Percentiles rank a stretch among this genome's conserved stretches.
These are phyloP conservation scores for Cicer arietinum DNA, from an alignment of 306 rosid species.

Conservation along the genomic window DNA sequence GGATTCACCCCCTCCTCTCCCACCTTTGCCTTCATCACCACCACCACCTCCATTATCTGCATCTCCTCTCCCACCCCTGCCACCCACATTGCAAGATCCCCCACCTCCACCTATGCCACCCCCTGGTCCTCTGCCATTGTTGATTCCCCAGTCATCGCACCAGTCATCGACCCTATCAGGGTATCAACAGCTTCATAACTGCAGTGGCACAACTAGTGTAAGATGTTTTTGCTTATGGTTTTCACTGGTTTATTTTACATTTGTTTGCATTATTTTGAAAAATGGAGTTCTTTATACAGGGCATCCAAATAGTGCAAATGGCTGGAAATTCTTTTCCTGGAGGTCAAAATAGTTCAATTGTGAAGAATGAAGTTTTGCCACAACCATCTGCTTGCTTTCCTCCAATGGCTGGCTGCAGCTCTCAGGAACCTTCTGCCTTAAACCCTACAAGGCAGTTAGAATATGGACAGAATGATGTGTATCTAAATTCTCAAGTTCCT, in stretches of 20 bases:
- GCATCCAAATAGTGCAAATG: conserved; percentile 75
- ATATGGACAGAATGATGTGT: conserved; percentile 72
- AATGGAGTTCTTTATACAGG: conserved; percentile 55
- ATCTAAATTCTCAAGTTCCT: conserved; percentile 67
- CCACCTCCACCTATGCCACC: conserved; percentile 71
- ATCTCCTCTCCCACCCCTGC: conserved; percentile 59
- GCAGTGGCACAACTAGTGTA: conserved; percentile 65
- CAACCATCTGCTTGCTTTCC: conserved; percentile 67
- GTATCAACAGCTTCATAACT: conserved; percentile 75
- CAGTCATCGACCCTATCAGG: conserved; percentile 75
- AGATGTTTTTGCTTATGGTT: conserved; percentile 40
- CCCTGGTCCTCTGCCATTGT: conserved; percentile 54
- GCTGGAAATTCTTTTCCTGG: conserved; percentile 75
- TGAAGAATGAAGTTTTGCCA: conserved; percentile 62
- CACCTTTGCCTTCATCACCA: conserved; percentile 94
- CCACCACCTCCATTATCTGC: conserved; percentile 68
- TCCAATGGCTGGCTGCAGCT: conserved; percentile 65
- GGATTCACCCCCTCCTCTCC: conserved; percentile 92
- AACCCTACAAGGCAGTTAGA: conserved; percentile 73
- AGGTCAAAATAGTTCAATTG: conserved; percentile 58
- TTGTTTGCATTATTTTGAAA: conserved; percentile 30
- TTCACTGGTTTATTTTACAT: conserved; percentile 17
- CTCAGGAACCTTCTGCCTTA: conserved; percentile 78
- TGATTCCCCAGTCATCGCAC: conserved; percentile 66
- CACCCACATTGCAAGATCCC: conserved; percentile 58